phyloP scores from a whole-genome alignment of 305 asterid species.

The Rubia tinctorum region DNA sequence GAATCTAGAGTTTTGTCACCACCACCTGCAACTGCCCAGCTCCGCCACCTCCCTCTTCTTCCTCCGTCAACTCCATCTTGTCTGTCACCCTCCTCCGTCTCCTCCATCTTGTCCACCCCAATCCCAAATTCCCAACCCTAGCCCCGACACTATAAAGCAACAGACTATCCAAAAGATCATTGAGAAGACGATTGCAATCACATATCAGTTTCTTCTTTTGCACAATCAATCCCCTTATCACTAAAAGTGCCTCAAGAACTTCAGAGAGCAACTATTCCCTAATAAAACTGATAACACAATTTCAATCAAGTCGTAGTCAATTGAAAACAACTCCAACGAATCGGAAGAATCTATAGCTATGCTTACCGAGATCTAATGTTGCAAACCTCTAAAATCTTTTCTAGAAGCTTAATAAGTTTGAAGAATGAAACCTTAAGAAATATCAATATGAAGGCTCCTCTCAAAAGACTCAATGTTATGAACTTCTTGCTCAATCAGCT shows the following conservation, averaged over 20 bases:
- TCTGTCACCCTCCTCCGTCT: no score
- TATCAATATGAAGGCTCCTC: no score
- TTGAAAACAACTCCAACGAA: constrained; percentile 10
- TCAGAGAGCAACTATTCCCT: constrained; percentile 83
- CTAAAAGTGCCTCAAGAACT: constrained; percentile 97
- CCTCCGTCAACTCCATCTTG: no score
- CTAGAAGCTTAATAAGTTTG: constrained; percentile 98
- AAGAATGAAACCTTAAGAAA: constrained; percentile 97
- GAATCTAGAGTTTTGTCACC: no score
- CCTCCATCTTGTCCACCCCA: no score
- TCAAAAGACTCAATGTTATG: constrained; percentile 80
- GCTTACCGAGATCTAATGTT: constrained; percentile 90
- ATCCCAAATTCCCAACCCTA: no score
- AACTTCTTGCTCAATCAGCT: constrained; percentile 83
- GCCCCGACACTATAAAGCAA: constrained; percentile 90
- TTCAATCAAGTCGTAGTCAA: neutral
- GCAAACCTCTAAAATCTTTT: constrained; percentile 94
- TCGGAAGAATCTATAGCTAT: constrained; percentile 10
- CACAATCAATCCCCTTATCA: constrained; percentile 92
- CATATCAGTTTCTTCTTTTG: constrained; percentile 95
- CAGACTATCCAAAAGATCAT: constrained; percentile 95
- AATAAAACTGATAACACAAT: constrained; percentile 73
- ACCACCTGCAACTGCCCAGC: no score
- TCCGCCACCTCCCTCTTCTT: no score
- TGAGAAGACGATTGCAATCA: constrained; percentile 88